Evolutionary conservation across 1,284 basidiomycete genomes (phyloP).

Genomic region (Veloboletus limbatus): DNA sequence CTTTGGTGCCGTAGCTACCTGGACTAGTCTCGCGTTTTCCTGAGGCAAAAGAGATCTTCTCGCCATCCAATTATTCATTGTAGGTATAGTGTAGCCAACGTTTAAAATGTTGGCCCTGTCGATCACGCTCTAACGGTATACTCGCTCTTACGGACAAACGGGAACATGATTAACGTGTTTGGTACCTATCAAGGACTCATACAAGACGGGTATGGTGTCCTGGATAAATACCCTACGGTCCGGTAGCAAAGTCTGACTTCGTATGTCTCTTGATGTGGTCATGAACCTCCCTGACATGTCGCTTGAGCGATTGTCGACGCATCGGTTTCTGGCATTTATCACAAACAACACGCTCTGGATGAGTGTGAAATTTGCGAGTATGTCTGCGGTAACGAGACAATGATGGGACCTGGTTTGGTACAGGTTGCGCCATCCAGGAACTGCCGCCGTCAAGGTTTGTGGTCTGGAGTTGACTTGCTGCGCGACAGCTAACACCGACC

Average conservation of each 20-base stretch:
- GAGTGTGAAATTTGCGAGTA: background rate
- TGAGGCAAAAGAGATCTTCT: constrained; percentile 11
- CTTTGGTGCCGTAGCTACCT: constrained; percentile 39
- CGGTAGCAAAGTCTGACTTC: background rate
- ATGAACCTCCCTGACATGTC: constrained; percentile 22
- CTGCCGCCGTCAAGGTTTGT: background rate
- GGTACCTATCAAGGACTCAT: background rate
- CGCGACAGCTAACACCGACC: background rate
- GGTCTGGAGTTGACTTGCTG: background rate
- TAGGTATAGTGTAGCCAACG: background rate
- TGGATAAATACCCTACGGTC: constrained; percentile 1
- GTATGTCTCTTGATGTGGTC: constrained; percentile 15
- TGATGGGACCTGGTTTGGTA: constrained; percentile 1
- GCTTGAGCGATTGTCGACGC: constrained; percentile 17
- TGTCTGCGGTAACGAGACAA: constrained; percentile 2
- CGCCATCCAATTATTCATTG: background rate
- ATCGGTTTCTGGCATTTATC: constrained; percentile 17
- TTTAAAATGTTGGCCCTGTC: background rate
- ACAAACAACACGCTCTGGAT: constrained; percentile 8
- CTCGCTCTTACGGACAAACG: constrained; percentile 2
- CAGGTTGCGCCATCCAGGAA: background rate
- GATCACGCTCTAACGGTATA: constrained; percentile 4
- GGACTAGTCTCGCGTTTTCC: constrained; percentile 36
- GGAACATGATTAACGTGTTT: constrained; percentile 2
- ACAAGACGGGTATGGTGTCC: constrained; percentile 1